phyloP scores from a whole-genome alignment of 2,329 filamentous ascomycete genomes.

The Lithohypha guttulata region DNA sequence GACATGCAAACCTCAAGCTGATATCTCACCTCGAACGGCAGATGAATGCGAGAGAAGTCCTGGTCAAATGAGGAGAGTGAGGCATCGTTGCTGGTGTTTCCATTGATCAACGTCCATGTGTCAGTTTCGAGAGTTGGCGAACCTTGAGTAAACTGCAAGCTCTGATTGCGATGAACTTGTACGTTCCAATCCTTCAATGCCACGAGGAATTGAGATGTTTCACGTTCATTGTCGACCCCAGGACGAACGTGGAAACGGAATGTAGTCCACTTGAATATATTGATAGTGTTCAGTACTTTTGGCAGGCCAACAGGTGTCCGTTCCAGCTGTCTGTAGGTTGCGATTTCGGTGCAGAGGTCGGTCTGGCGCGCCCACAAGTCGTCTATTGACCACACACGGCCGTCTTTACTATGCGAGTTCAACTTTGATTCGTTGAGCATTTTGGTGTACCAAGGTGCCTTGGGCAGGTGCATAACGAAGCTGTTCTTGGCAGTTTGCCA shows the following conservation, averaged over 20 bases:
- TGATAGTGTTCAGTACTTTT: slow-evolving; percentile 43
- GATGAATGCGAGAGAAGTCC: slow-evolving; percentile 25
- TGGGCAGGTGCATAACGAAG: slow-evolving; percentile 17
- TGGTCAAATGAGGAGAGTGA: slow-evolving; percentile 12
- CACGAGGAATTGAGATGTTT: slow-evolving; percentile 31
- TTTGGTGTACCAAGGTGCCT: slow-evolving; percentile 20
- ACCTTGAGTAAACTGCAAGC: slow-evolving; percentile 32
- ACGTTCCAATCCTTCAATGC: slow-evolving; percentile 67
- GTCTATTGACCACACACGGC: slow-evolving; percentile 43
- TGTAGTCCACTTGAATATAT: slow-evolving; percentile 56
- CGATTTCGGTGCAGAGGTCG: slow-evolving; percentile 43
- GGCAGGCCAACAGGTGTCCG: slow-evolving; percentile 36
- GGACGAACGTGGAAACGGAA: slow-evolving; percentile 43
- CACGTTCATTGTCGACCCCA: slow-evolving; percentile 27
- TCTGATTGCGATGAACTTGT: slow-evolving; percentile 32
- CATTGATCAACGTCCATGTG: slow-evolving; percentile 34
- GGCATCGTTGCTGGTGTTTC: slow-evolving; percentile 15
- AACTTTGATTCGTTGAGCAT: slow-evolving; percentile 18
- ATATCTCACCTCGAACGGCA: slow-evolving; percentile 68
- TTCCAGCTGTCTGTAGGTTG: slow-evolving; percentile 23
- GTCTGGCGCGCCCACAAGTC: slow-evolving; percentile 55
- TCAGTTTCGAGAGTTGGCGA: slow-evolving; percentile 32
- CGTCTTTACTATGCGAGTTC: slow-evolving; percentile 33
- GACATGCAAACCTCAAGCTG: slow-evolving; percentile 93
- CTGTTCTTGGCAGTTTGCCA: slow-evolving; percentile 8